Evolutionary conservation across 176 grass and related monocot genomes (phyloP), one percentile per base, ranked within the genome.

Genomic region (Typha latifolia): DNA sequence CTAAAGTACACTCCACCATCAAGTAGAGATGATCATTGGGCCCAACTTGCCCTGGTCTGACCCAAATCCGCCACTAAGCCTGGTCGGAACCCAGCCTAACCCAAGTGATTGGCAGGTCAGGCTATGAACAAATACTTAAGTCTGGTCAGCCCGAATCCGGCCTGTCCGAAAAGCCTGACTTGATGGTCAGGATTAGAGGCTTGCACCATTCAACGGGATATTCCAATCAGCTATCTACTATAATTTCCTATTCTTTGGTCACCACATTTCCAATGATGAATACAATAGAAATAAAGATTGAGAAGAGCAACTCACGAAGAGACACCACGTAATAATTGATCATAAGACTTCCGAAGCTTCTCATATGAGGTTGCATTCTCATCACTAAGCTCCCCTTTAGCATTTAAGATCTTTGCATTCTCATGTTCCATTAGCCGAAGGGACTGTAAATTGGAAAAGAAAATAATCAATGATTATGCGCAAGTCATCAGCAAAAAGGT

Each of bases 351-450:
- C 55, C 95, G 75, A 67, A 87, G 95, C 32, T 99, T 99, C 76
- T 99, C 95, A 81, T 99, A 99, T 31, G 95, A 93, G 12, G 81
- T 63, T 62, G 86, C 79, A 71, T 84, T 90, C 66, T 99, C 95
- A 72, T 99, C 89, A 18, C 89, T 99, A 62, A 99, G 77, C 79
- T 99, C 95, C 48, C 95, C 89, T 87, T 91, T 99, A 74, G 95
- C 86, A 70, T 77, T 92, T 63, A 99, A 81, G 74, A 85, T 71
- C 81, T 99, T 99, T 78, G 89, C 83, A 81, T 93, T 93, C 37
- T 99, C 95, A 62, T 81, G 71, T 85, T 99, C 94, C 89, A 90
- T 87, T 66, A 83, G 31, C 76, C 81, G 84, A 78, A 99, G 83
- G 72, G 95, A 90, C 95, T 99, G 70, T 24, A 66, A 21, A 69